Base-by-base conservation (phyloP, 148 eudicot species). In the Fagopyrum tataricum region DNA sequence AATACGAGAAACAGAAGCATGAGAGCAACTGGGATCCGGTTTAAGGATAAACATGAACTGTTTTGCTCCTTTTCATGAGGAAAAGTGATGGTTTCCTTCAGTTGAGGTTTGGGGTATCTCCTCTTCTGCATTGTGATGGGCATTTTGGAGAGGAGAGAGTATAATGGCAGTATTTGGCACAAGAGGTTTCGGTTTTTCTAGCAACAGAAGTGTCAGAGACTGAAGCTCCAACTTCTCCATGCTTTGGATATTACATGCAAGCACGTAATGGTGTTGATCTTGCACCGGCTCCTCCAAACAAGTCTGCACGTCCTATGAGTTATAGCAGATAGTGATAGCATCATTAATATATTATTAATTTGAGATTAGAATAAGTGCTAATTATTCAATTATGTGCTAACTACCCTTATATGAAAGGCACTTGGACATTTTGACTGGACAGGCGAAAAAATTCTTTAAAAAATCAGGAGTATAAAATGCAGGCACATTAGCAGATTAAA, bases 1-100 rank as follows among this genome's bases (percentile, higher is more conserved):
- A 82, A 89, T 71, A 89, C 43, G 17, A 91, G 64, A 76, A 84
- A 39, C 42, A 91, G 55, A 43, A 91, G 76, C 61, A 91, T 55
- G 15, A 84, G 70, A 0, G 76, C 72, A 6, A 75, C 52, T 0
- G 89, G 87, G 40, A 84, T 12, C 23, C 84, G 78, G 77, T 20
- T 75, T 0, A 84, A 9, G 24, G 72, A 70, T 6, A 42, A 20
- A 15, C 72, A 4, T 3, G 49, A 43, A 46, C 31, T 15, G 4
- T n/a, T 43, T 7, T 10, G 26, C 15, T 44, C 52, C 17, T 69
- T 18, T n/a, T 42, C 49, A 40, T 68, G 23, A 70, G 41, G 23
- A 15, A 15, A n/a, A 23, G 21, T n/a, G 20, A 26, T 40, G 70
- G 70, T 7, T 66, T 66, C n/a, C 3, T 66, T 31, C 3, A 26